Conservation (phyloP, 352 stramenopile genomes). For the Achlya hypogyna region DNA sequence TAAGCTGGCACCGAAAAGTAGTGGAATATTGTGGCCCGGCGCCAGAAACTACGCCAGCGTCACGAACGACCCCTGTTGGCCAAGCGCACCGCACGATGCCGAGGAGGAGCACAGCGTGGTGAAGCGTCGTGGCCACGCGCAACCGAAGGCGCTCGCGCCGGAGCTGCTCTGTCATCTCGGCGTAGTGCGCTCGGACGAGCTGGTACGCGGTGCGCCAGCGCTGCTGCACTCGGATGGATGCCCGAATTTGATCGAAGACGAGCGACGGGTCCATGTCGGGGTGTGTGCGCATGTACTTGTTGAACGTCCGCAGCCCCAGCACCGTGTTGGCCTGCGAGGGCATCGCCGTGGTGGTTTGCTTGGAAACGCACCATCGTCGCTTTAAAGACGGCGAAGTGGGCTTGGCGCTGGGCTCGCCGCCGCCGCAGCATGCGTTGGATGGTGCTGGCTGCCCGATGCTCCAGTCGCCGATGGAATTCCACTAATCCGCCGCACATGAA, state of each 20-base stretch:
- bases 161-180: neutral
- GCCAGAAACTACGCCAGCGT: conserved; percentile 2
- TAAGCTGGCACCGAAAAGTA: neutral
- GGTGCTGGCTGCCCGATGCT: neutral
- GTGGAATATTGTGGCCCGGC: neutral
- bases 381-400: neutral
- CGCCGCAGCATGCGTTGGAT: neutral
- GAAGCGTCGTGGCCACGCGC: neutral
- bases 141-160: neutral
- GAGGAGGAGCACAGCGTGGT: neutral
- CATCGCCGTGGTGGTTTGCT: neutral
- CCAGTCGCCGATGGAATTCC: neutral
- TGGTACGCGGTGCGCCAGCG: conserved; percentile 1
- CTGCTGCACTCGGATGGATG: neutral
- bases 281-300: neutral
- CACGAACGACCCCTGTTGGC: neutral
- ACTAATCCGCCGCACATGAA: neutral
- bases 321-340: neutral
- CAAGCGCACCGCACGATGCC: neutral
- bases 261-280: neutral
- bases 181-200: neutral
- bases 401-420: neutral
- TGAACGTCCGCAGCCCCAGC: neutral
- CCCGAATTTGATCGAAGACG: neutral
- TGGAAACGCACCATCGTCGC: neutral